Evolutionary conservation across 768 basidiomycete species (phyloP), one percentile per base, ranked within the genome.

Genomic region (Imleria badia): DNA sequence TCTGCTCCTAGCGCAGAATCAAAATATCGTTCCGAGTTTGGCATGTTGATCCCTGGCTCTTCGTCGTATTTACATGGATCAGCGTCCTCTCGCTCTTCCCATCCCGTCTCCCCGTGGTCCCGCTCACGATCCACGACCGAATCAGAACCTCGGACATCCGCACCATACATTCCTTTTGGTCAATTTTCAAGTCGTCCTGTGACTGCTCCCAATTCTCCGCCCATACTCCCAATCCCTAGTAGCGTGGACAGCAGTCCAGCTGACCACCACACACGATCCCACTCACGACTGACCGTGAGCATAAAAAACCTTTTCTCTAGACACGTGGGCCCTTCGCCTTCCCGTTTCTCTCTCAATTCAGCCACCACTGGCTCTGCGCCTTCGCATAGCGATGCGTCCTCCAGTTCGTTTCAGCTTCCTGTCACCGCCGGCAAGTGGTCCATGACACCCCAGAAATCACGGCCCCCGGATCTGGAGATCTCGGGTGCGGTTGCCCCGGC

Each of bases 271-370:
- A 42, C 48, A 2, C 56, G 53, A 14, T 49, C 56, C 20, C 51
- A 56, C 15, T 65, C 67, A 11, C 57, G 65, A 11, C 31, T 72
- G 10, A 44, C 68, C 3, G 31, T 59, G n/a, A 63, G 57, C 34
- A 70, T 77, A 42, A 76, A 74, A 63, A 70, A 66, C 11, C 64
- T 77, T 1, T 62, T 77, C 12, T 64, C 68, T 1, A 75, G 69
- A 48, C 72, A 75, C 6, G 58, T 66, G 1, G 45, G 63, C 1
- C 56, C 59, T 0, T 68, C 66, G 0, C 58, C 64, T 20, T 58
- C 68, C 1, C 62, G 66, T 0, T 44, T 62, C 44, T 60, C 68
- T n/a, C 34, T 64, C 23, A 57, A 55, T 6, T 68, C 69, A 3
- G 6, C 51, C 8, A 35, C 31, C 0, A 20, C 51, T n/a, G n/a